Conservation (phyloP, 257 asterid genomes). For the Fraxinus americana region DNA sequence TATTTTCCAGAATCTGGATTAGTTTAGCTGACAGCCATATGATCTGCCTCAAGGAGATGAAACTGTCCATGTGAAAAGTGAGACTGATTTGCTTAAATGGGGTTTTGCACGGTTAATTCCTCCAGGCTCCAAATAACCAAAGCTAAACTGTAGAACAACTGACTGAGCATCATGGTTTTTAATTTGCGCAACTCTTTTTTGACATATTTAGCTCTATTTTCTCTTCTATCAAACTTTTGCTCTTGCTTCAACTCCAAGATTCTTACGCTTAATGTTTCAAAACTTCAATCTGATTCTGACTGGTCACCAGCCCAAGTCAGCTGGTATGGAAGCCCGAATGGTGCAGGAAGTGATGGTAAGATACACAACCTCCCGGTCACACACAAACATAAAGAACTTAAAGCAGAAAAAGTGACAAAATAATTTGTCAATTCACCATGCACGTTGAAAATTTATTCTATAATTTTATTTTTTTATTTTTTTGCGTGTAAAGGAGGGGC, state of each 20-base stretch:
- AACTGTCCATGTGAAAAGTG: background rate
- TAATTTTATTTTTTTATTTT: no score
- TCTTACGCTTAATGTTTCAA: background rate
- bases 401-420: no score
- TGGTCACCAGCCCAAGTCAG: conserved; percentile 35
- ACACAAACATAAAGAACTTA: no score
- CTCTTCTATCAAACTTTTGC: background rate
- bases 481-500: conserved; percentile 35
- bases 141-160: background rate
- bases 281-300: background rate
- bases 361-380: no score
- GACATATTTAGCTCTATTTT: background rate
- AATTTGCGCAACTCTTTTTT: background rate
- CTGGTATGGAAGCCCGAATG: conserved; percentile 36
- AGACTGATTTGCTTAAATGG: background rate
- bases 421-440: background rate
- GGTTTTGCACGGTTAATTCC: background rate
- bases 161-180: background rate
- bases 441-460: background rate
- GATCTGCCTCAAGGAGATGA: background rate
- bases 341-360: conserved; percentile 28
- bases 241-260: background rate
- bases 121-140: no score
- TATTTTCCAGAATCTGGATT: background rate
- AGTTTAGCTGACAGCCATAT: background rate